Percentiles rank a stretch among this genome's conserved stretches.
Evolutionary conservation across 148 eudicot species (phyloP).

Genomic region (Nepenthes gracilis): DNA sequence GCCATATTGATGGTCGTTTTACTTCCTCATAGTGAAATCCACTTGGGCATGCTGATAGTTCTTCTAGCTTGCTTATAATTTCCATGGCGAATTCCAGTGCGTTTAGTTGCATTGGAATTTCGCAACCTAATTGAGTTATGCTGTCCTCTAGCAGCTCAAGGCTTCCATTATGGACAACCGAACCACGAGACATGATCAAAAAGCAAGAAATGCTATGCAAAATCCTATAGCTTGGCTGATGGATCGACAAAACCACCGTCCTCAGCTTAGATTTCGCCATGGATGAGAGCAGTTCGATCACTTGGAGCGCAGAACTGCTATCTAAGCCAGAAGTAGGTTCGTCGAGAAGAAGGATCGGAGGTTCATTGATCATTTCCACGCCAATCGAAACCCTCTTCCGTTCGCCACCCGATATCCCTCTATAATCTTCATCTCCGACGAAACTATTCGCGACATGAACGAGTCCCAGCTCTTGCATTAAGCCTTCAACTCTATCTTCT

Average conservation of each 20-base stretch:
- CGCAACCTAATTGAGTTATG: constrained; percentile 41
- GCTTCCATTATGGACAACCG: constrained; percentile 59
- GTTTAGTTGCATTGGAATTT: constrained; percentile 64
- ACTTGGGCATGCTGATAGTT: constrained; percentile 8
- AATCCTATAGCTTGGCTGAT: constrained; percentile 88
- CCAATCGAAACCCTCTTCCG: constrained; percentile 87
- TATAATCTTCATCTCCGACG: constrained; percentile 73
- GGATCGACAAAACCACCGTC: constrained; percentile 67
- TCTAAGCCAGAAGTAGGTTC: constrained; percentile 96
- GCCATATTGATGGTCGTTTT: constrained; percentile 8
- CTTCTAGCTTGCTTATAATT: constrained; percentile 47
- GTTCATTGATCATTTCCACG: constrained; percentile 83
- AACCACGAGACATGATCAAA: constrained; percentile 73
- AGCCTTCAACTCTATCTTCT: constrained; percentile 48
- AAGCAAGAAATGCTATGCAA: constrained; percentile 50
- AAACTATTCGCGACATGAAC: constrained; percentile 58
- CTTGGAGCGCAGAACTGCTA: constrained; percentile 80
- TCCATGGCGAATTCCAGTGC: constrained; percentile 87
- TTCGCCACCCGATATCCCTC: constrained; percentile 96
- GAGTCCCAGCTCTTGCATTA: constrained; percentile 79
- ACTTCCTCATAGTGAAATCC: background rate
- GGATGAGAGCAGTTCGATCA: constrained; percentile 57
- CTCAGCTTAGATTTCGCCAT: constrained; percentile 50
- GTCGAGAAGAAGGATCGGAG: constrained; percentile 66
- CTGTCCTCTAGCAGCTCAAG: constrained; percentile 56